Percentiles rank a stretch among this genome's conserved stretches.
Conservation (phyloP, 2,329 filamentous ascomycete genomes). For the Hymenoscyphus albidus region DNA sequence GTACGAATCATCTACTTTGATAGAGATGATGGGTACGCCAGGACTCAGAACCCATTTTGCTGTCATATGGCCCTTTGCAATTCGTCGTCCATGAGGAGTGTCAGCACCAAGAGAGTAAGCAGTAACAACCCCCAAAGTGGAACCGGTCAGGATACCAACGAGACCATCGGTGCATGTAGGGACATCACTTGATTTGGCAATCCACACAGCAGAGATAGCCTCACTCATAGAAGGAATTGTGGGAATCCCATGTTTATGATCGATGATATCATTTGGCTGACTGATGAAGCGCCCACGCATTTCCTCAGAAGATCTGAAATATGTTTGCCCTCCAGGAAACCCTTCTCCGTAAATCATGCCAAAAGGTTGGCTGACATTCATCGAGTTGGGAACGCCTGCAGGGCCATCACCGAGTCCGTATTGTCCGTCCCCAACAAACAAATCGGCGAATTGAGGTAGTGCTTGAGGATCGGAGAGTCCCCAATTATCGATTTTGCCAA, state of each 20-base stretch:
- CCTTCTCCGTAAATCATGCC: constrained; percentile 84
- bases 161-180: constrained; percentile 70
- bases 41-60: constrained; percentile 88
- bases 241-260: constrained; percentile 70
- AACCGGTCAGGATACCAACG: constrained; percentile 78
- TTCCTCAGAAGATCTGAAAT: constrained; percentile 72
- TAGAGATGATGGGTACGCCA: constrained; percentile 82
- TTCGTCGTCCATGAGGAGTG: constrained; percentile 55
- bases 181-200: constrained; percentile 75
- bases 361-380: constrained; percentile 85
- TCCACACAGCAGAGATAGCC: constrained; percentile 77
- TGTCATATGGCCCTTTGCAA: constrained; percentile 73
- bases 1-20: constrained; percentile 81
- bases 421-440: constrained; percentile 66
- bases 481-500: constrained; percentile 76
- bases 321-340: constrained; percentile 75
- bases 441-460: constrained; percentile 74
- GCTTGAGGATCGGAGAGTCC: constrained; percentile 71
- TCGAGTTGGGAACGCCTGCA: constrained; percentile 75
- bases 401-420: constrained; percentile 79
- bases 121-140: constrained; percentile 77
- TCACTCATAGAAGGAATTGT: constrained; percentile 66
- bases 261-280: constrained; percentile 54
- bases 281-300: constrained; percentile 72
- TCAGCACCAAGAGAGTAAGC: constrained; percentile 68